Base-by-base conservation (phyloP, 1,284 basidiomycete genomes). In the Termitomyces sp. region DNA sequence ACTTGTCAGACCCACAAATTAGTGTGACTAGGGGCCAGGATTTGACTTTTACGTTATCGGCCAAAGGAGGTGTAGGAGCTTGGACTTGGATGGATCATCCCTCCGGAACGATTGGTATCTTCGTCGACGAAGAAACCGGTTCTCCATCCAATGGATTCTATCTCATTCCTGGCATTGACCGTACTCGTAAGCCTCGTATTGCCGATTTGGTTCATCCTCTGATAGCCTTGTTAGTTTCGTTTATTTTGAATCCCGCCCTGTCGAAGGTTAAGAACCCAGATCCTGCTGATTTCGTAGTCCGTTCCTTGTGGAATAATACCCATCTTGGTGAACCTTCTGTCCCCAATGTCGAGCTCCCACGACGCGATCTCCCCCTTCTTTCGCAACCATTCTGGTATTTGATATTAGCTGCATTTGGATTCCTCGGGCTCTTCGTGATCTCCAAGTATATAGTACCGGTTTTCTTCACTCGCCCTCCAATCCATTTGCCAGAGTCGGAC, bases 41-140 rank as follows among this genome's bases (percentile, higher is more conserved):
- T 56, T 61, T 79, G 46, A 77, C 74, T 0, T 82, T 83, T 62
- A 78, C 74, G 3, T 64, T 84, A 3, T 80, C 80, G 3, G 79
- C 79, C 3, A 66, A 68, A 49, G 76, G 78, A 6, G 81, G 79
- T 1, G 81, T 83, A 4, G 80, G 78, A 1, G 71, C 75, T 4
- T 83, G 78, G 76, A 76, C 82, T 2, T 84, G 79, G 79, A 64
- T 85, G 3, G 80, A 84, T 53, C 81, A 83, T 64, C 80, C 80
- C 0, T 67, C 70, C 0, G 77, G 77, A 13, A 81, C 78, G 0
- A 66, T 83, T 2, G 83, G 82, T 1, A 71, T 76, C 48, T 84
- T 84, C 62, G 67, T 77, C 31, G 80, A 82, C 54, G 62, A 58
- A 28, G 55, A 55, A 9, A 79, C 75, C 0, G 70, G 70, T 0